Evolutionary conservation across 2,329 filamentous ascomycete genomes (phyloP), one percentile per base, ranked within the genome.

Genomic region (Cercospora zeina): DNA sequence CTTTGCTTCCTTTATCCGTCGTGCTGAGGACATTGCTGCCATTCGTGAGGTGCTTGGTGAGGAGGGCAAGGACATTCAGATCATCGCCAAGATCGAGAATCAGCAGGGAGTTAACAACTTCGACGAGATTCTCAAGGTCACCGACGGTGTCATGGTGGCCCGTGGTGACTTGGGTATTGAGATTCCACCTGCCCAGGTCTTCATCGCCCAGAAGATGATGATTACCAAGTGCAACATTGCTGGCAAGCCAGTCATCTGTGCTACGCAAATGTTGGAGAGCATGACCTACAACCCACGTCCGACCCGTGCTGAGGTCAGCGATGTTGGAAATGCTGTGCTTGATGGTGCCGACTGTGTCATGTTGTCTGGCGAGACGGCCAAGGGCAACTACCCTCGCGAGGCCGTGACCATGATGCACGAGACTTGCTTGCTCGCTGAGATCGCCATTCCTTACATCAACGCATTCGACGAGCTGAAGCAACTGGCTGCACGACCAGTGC

Each of bases 71-170:
- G 88, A 96, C 78, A 97, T 99, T 74, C 93, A 99, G 83, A 96
- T 99, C 82, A 97, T 99, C 77, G 90, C 95, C 85, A 99, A 99
- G 89, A 96, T 99, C 71, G 95, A 99, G 87, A 99, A 99, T 85
- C 91, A 96, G 79, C 95, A 99, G 82, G 95, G 95, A 80, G 90
- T 99, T 69, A 97, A 99, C 88, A 99, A 99, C 86, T 99, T 99
- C 79, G 88, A 90, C 72, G 93, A 97, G 82, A 99, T 99, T 74
- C 87, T 99, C 64, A 85, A 87, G 76, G 91, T 93, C 82, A 97
- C 95, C 5, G 95, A 99, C 78, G 95, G 95, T 85, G 93, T 99
- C 83, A 99, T 99, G 95, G 95, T 99, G 71, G 95, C 95, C 74
- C 93, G 95, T 87, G 95, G 95, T 82, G 95, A 97, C 76, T 83